Percentiles rank a stretch among this genome's conserved stretches.
These are phyloP conservation scores for Coemansia sp. DNA, from an alignment of 192 early-diverging fungal genomes.

Conservation along the genomic window DNA sequence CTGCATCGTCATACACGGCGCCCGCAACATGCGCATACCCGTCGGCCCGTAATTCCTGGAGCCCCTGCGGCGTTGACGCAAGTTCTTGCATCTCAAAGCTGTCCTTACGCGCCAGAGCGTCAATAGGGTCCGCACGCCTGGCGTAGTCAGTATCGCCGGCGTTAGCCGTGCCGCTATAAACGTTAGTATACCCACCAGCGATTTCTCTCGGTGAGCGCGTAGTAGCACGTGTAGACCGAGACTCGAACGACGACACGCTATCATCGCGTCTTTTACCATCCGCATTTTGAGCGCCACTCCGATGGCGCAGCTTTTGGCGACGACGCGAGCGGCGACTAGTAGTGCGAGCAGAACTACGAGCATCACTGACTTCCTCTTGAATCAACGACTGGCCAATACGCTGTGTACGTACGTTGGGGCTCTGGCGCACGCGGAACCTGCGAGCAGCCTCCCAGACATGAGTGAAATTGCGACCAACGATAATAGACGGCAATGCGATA, in stretches of 20 bases:
- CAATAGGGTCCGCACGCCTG: slow-evolving; percentile 26
- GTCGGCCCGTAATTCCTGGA: slow-evolving; percentile 22
- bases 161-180: slow-evolving; percentile 23
- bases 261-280: slow-evolving; percentile 20
- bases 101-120: slow-evolving; percentile 52
- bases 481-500: slow-evolving; percentile 83
- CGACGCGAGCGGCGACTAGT: slow-evolving; percentile 25
- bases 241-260: slow-evolving; percentile 53
- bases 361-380: slow-evolving; percentile 28
- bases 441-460: slow-evolving; percentile 76
- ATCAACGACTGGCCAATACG: slow-evolving; percentile 31
- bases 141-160: slow-evolving; percentile 13
- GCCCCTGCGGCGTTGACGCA: slow-evolving; percentile 16
- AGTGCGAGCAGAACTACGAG: slow-evolving; percentile 18
- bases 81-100: slow-evolving; percentile 57
- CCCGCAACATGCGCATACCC: slow-evolving; percentile 27
- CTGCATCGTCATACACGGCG: not conserved
- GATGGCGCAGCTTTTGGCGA: slow-evolving; percentile 19
- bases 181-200: slow-evolving; percentile 32
- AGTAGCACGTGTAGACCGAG: slow-evolving; percentile 11
- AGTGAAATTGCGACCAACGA: slow-evolving; percentile 82
- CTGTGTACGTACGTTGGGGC: slow-evolving; percentile 19
- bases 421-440: slow-evolving; percentile 37
- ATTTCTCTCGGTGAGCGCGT: slow-evolving; percentile 21
- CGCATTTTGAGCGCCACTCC: not conserved